Evolutionary conservation across 306 rosid species (phyloP), one percentile per base, ranked within the genome.

Genomic region (Acacia crassicarpa): DNA sequence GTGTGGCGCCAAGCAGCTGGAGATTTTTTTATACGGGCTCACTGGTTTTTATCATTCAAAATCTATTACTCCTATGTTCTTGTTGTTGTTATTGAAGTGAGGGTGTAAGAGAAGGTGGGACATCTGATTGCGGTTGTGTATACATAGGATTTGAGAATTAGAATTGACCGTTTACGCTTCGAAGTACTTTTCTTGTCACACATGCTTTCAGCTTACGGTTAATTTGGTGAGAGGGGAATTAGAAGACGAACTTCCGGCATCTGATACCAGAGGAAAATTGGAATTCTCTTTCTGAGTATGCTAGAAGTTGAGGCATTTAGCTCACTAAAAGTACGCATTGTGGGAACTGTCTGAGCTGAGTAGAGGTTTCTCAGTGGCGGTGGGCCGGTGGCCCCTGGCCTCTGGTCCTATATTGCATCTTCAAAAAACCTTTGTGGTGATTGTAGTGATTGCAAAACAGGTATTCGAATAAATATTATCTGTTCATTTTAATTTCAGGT

Each of bases 1-100:
- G 82, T 80, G 85, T 83, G 91, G 91, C 84, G 85, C 88, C 72
- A 83, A 80, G 78, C 49, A 75, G 72, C 85, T 6, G 23, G 59
- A 44, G 72, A 73, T 71, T 79, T 84, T 84, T 82, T 40, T 35
- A 43, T 78, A 62, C 33, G 35, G 53, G 54, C 30, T 9, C 22
- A 3, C 44, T 10, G 45, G 15, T 71, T 49, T 45, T 38, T 41
- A 75, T 81, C 80, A 51, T 84, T 86, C 75, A 71, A 76, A 74
- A 67, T 80, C 4, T 23, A 32, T 46, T 25, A 38, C 40, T 6
- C 40, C 8, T 33, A 3, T 71, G 6, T 46, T 72, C 13, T 23
- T 44, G 8, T 25, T 74, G 23, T 41, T 72, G 51, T 80, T 23
- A 73, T 83, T 81, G 62, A 54, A 65, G 65, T 56, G 81, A 23